Base-by-base conservation (phyloP, 441 rosid species). In the Populus hybrid region DNA sequence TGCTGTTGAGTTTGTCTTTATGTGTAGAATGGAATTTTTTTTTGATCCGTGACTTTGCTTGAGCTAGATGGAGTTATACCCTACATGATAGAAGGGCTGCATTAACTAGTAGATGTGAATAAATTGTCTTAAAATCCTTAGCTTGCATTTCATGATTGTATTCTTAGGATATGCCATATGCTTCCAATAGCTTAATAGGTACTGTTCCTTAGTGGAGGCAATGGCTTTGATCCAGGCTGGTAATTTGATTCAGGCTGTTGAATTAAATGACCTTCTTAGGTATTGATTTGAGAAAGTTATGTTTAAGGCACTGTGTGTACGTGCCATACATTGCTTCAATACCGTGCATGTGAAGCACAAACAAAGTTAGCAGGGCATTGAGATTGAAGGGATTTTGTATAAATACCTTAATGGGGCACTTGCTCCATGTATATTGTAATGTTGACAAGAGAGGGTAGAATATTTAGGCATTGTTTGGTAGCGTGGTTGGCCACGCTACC, bases 11-110 rank as follows among this genome's bases (percentile, higher is more conserved):
- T 61, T 63, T 38, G 8, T 28, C 20, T 35, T 63, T 53, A 21
- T 36, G 53, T 75, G 35, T 64, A 40, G 20, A 40, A 53, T 50
- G 72, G 36, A 64, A 31, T 36, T 9, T 8, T 31, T 74, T 14
- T 74, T 64, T 23, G 74, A 78, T 74, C 77, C 42, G 29, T 61
- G 45, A 40, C 69, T n/a, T 73, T 16, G 50, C 14, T 63, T 79
- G 70, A 69, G 74, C 77, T 63, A 42, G 78, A 24, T n/a, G 66
- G 68, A 68, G 26, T 16, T 69, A 24, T 66, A 2, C 10, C 12
- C 7, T n/a, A 11, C 20, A 71, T 26, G 16, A 24, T n/a, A 23
- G 36, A 23, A 74, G 18, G 56, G 38, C 35, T 50, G 66, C 78
- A 28, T 42, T 16, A 26, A 31, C 33, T 31, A 66, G 40, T 66